Base-by-base conservation (phyloP, 1,284 basidiomycete species). In the Trichosporon sp. region DNA sequence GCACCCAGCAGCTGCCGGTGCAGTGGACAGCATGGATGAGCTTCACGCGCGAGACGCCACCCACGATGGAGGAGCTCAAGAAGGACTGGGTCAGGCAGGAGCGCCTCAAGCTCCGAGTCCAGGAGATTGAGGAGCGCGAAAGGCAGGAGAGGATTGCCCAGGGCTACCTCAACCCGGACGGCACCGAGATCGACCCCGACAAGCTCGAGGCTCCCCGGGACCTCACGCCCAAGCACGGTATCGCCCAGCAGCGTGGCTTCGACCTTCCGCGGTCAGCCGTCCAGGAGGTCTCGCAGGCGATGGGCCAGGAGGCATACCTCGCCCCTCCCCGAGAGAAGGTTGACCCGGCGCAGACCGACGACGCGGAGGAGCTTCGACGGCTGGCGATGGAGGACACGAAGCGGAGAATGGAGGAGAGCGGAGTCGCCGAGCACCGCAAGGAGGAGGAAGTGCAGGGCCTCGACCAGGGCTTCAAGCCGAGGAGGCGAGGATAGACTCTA, bases 361-460 rank as follows among this genome's bases (percentile, higher is more conserved):
- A 71, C 21, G 62, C 75, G 1, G 76, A 77, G 9, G 77, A 78
- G 27, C 73, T 82, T 35, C 71, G 81, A 29, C 72, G 58, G 42
- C 70, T 82, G 8, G 75, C 81, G 1, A 77, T 79, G 74, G 77
- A 81, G 65, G 81, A 82, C 70, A 81, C 80, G 21, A 76, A 75
- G 65, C 65, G 78, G 27, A 69, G 80, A 12, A 75, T 82, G 65
- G 63, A 64, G 35, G 72, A 80, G 73, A 75, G 73, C 42, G 74
- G 76, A 5, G 75, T 72, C 11, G 62, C 64, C 25, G 70, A 68
- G 44, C 44, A 58, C 47, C 12, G 65, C 15, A 8, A 32, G 27
- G 5, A 18, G 56, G 56, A 60, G 15, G 42, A 65, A 11, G 15
- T 47, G 5, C 18, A 51, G 32, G 29, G 47, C 47, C 18, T 31